Percentiles rank a stretch among this genome's conserved stretches.
Conservation (phyloP, 345 rosid genomes). For the Tarenaya hassleriana region DNA sequence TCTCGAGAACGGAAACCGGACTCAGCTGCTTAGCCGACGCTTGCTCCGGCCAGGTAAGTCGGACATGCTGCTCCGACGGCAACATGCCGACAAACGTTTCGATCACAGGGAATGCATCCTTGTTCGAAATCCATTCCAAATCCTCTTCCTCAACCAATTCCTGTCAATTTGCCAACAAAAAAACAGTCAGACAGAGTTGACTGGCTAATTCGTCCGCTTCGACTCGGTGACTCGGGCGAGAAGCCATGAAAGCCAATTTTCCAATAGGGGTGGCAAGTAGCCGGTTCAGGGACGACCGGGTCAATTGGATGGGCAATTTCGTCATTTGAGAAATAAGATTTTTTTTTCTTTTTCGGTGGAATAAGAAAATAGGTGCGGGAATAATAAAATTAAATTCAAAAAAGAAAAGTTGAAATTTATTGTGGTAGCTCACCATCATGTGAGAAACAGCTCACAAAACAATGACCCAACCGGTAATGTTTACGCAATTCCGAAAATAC, state of each 20-base stretch:
- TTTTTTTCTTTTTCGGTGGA: not conserved
- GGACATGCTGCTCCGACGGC: constrained; percentile 21
- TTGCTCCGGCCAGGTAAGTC: constrained; percentile 18
- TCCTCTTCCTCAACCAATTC: constrained; percentile 59
- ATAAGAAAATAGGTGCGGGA: constrained; percentile 14
- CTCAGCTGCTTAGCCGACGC: constrained; percentile 37
- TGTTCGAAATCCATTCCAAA: constrained; percentile 74
- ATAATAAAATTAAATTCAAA: not conserved
- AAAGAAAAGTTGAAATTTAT: constrained; percentile 28
- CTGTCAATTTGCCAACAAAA: constrained; percentile 19
- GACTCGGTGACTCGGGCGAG: constrained; percentile 4
- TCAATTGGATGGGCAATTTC: constrained; percentile 8
- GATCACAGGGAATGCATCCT: constrained; percentile 61
- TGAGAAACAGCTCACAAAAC: constrained; percentile 49
- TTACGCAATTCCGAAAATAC: constrained; percentile 19
- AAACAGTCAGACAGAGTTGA: constrained; percentile 13
- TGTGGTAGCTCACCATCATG: constrained; percentile 33
- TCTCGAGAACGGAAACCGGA: constrained; percentile 66
- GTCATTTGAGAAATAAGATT: constrained; percentile 21
- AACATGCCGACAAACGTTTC: constrained; percentile 47
- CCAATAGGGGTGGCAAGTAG: not conserved
- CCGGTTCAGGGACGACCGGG: not conserved
- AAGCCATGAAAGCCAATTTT: not conserved
- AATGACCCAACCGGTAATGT: constrained; percentile 11
- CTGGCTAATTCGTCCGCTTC: constrained; percentile 19